Percentiles rank a stretch among this genome's conserved stretches.
phyloP scores from a whole-genome alignment of 805 yeast genomes.

The Cyberlindnera japonica region DNA sequence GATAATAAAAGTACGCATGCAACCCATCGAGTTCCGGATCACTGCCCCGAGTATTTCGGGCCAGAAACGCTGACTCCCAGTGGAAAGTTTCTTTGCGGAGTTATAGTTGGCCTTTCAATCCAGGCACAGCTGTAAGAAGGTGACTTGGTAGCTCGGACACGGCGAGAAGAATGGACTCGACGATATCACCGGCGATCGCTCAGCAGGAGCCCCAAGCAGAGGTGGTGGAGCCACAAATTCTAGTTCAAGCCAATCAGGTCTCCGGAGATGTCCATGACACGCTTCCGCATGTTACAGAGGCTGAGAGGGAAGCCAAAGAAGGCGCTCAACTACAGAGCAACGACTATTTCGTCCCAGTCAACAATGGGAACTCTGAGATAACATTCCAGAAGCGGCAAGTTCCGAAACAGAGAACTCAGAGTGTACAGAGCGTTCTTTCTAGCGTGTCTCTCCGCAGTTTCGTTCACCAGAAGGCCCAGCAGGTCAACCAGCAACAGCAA shows the following conservation, averaged over 20 bases:
- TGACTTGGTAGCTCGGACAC: constrained; percentile 4
- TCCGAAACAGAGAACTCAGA: constrained; percentile 36
- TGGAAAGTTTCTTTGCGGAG: too few species aligned
- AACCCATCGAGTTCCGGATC: too few species aligned
- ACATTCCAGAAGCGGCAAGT: constrained; percentile 65
- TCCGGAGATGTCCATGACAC: background rate
- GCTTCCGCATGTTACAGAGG: background rate
- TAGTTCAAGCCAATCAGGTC: background rate
- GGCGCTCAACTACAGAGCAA: constrained; percentile 30
- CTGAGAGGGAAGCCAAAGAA: background rate
- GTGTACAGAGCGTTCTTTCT: constrained; percentile 39
- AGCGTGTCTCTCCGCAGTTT: constrained; percentile 60
- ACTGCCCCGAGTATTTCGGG: too few species aligned
- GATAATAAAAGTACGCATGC: too few species aligned
- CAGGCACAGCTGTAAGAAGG: too few species aligned
- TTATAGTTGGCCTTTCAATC: too few species aligned
- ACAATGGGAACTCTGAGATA: constrained; percentile 38
- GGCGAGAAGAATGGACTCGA: background rate
- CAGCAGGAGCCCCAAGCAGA: too few species aligned
- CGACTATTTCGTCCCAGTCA: constrained; percentile 10
- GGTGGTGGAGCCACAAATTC: too few species aligned
- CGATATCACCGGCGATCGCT: constrained; percentile 1
- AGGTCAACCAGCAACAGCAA: constrained; percentile 3
- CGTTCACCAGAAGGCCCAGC: constrained; percentile 33
- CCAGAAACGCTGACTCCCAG: too few species aligned